Evolutionary conservation across 768 basidiomycete species (phyloP), one percentile per base, ranked within the genome.

Genomic region (Hericium erinaceus): DNA sequence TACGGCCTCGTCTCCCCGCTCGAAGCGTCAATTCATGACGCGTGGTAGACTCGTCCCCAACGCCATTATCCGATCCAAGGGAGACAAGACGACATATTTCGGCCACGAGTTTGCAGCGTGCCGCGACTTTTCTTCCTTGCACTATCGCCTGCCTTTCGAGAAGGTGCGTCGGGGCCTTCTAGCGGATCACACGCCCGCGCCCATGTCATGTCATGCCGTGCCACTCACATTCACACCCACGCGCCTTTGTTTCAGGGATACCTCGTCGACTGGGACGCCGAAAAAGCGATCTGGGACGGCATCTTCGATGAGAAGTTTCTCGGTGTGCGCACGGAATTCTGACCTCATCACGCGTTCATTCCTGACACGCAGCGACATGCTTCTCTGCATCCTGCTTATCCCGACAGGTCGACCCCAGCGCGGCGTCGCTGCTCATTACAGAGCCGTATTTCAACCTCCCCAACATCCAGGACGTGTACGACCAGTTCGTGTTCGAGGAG

Each of bases 401-500:
- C 2, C 20, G 28, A 18, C 62, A 95, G 92, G 73, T 92, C 57
- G 81, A 91, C 66, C 83, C 92, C 0, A 73, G 82, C 1, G 77
- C 81, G 53, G 82, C 87, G 0, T 84, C 88, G 4, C 74, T 98
- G 39, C 74, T 98, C 52, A 80, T 98, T 57, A 97, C 95, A 5
- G 95, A 98, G 72, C 93, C 95, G 5, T 92, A 91, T 67, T 90
- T 95, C 78, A 94, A 98, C 72, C 75, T 95, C 9, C 89, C 92
- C 24, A 93, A 92, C 66, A 81, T 97, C 12, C 91, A 93, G 71
- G 90, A 93, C 26, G 80, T 90, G 38, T 94, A 95, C 65, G 95
- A 98, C 68, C 92, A 98, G 70, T 89, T 98, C 68, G 77, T 95
- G 2, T 98, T 97, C 65, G 95, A 98, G 69, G 93, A 98, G 72